Base-by-base conservation (phyloP, 768 basidiomycete genomes). In the Leccinum pellstonianum region DNA sequence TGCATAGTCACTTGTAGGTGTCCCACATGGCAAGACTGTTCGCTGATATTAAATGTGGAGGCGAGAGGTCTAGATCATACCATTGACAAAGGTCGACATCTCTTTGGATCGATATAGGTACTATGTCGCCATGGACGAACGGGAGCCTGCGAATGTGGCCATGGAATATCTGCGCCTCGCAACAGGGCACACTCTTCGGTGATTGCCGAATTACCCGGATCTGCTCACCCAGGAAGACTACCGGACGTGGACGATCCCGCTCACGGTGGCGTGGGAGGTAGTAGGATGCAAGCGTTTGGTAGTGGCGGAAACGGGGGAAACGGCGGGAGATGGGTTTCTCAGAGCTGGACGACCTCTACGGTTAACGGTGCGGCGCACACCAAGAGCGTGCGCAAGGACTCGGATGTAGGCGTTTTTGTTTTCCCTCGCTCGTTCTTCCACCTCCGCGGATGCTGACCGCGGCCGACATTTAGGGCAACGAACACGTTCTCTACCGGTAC, bases 341-440 rank as follows among this genome's bases (percentile, higher is more conserved):
- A 90, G 70, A 86, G 84, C 66, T 81, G 75, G 59, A 74, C 81
- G 73, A 81, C 81, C 25, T 77, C 81, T 7, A 84, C 77, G 2
- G 74, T 87, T 51, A 90, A 93, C 57, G 90, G 90, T 6, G 83
- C 84, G 15, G 88, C 87, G 0, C 81, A 86, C 60, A 83, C 70
- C 19, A 83, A 72, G 69, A 83, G 64, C 74, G 83, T 73, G 75
- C 81, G 70, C 68, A 80, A 61, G 69, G 88, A 92, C 66, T 79
- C 76, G 43, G 70, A 85, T 38, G 90, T 90, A 66, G 64, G 86
- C 72, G 15, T 31, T 52, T 51, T 14, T 71, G 15, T 31, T 52
- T 51, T 14, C 55, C 5, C 17, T 46, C 41, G n/a, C n/a, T 43
- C 41, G 21, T 23, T 23, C 21, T 23, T 23, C 21, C 33, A 12